Evolutionary conservation across 2,329 filamentous ascomycete species (phyloP).

Genomic region (Pleomassaria siparia): DNA sequence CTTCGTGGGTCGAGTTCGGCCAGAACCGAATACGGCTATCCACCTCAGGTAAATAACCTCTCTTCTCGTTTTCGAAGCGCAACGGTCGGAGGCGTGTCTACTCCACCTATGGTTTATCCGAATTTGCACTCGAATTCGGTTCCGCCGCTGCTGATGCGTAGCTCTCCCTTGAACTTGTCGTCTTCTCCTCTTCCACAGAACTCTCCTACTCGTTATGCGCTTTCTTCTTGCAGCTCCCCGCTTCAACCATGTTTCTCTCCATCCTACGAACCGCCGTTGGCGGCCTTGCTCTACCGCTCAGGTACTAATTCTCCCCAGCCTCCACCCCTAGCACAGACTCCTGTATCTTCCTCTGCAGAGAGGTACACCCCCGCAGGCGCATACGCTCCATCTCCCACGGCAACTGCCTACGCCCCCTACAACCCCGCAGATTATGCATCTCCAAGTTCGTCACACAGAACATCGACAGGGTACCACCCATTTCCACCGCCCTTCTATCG

Average conservation of each 20-base stretch:
- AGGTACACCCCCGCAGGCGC: slow-evolving; percentile 35
- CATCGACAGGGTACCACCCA: slow-evolving; percentile 23
- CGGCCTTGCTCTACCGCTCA: slow-evolving; percentile 32
- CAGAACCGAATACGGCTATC: slow-evolving; percentile 30
- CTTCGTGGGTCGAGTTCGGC: slow-evolving; percentile 25
- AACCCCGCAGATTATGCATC: slow-evolving; percentile 34
- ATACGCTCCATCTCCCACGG: slow-evolving; percentile 33
- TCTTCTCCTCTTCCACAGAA: slow-evolving; percentile 19
- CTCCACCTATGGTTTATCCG: slow-evolving; percentile 17
- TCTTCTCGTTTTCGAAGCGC: slow-evolving; percentile 32
- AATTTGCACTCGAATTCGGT: slow-evolving; percentile 6
- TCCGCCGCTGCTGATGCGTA: slow-evolving; percentile 26
- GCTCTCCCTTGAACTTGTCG: slow-evolving; percentile 20
- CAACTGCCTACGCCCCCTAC: slow-evolving; percentile 30
- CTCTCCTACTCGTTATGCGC: slow-evolving; percentile 16
- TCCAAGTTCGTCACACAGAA: slow-evolving; percentile 19
- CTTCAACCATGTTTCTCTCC: slow-evolving; percentile 33
- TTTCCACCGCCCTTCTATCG: slow-evolving; percentile 39
- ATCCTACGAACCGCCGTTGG: slow-evolving; percentile 41
- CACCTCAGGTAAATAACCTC: slow-evolving; percentile 39
- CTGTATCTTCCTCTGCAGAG: slow-evolving; percentile 25
- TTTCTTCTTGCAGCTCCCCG: slow-evolving; percentile 30
- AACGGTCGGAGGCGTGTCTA: slow-evolving; percentile 25
- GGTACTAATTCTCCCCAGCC: slow-evolving; percentile 37
- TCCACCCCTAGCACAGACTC: slow-evolving; percentile 23